Evolutionary conservation across 129 eudicot species (phyloP).

Genomic region (Erigeron canadensis): DNA sequence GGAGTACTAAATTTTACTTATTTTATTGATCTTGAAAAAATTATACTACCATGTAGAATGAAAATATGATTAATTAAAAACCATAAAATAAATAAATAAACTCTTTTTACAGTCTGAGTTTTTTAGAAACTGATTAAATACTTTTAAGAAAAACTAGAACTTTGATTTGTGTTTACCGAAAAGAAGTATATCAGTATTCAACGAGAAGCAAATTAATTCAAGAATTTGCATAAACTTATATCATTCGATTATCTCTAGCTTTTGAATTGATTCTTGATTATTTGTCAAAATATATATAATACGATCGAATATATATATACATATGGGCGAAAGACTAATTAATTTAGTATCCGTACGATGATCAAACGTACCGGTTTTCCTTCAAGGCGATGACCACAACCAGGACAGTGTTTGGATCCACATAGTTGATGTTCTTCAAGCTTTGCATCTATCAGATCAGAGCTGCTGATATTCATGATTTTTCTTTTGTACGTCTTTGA

Average conservation of each 20-base stretch:
- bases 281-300: slow-evolving; percentile 30
- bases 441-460: slow-evolving; percentile 97
- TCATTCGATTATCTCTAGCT: no score
- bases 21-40: neutral
- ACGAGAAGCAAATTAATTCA: neutral
- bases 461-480: slow-evolving; percentile 68
- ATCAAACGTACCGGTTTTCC: slow-evolving; percentile 73
- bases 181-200: neutral
- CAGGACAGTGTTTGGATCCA: slow-evolving; percentile 97
- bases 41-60: neutral
- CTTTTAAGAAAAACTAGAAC: neutral
- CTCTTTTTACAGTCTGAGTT: neutral
- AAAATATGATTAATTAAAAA: neutral
- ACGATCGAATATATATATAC: slow-evolving; percentile 32
- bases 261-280: slow-evolving; percentile 41
- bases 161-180: neutral
- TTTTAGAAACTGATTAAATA: neutral
- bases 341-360: slow-evolving; percentile 4
- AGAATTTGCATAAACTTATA: slow-evolving; percentile 30
- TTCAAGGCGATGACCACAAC: slow-evolving; percentile 97
- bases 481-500: slow-evolving; percentile 37
- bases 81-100: neutral
- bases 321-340: neutral
- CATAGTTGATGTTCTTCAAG: slow-evolving; percentile 94
- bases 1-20: no score